phyloP scores from a whole-genome alignment of 495 filamentous ascomycete species.

The Sordaria brevicollis region DNA sequence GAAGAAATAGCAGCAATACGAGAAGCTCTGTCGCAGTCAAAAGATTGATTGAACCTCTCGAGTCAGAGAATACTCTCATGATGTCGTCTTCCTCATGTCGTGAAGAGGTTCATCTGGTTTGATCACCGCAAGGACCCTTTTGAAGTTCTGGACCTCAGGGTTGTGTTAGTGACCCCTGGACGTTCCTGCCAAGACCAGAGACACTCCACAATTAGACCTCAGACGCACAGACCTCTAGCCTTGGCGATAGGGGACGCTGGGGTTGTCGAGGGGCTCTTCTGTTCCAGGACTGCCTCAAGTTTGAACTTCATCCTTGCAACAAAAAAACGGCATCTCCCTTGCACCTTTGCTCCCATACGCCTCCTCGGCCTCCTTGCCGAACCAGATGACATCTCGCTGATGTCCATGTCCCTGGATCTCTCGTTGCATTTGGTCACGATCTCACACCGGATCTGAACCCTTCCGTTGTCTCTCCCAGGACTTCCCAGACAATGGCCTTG shows the following conservation, averaged over 20 bases:
- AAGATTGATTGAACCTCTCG: background rate
- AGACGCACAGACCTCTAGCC: background rate
- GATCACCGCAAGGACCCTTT: background rate
- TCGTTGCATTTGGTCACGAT: conserved; percentile 1
- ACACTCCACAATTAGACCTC: background rate
- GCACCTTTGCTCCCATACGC: background rate
- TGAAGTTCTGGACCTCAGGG: background rate
- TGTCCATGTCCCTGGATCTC: background rate
- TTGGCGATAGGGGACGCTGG: background rate
- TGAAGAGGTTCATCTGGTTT: background rate
- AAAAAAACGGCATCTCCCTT: background rate
- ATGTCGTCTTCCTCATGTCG: background rate
- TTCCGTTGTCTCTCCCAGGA: conserved; percentile 3
- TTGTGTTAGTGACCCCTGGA: background rate
- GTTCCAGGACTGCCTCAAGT: background rate
- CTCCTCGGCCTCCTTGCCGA: background rate
- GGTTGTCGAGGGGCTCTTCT: background rate
- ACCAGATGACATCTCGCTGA: background rate
- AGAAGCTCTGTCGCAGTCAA: background rate
- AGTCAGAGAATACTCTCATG: background rate
- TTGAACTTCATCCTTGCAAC: background rate
- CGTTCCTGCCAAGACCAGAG: background rate
- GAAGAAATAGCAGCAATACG: background rate
- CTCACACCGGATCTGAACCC: conserved; percentile 3
- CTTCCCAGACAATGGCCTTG: background rate